Base-by-base conservation (phyloP, 305 asterid genomes). In the Fraxinus sp. region DNA sequence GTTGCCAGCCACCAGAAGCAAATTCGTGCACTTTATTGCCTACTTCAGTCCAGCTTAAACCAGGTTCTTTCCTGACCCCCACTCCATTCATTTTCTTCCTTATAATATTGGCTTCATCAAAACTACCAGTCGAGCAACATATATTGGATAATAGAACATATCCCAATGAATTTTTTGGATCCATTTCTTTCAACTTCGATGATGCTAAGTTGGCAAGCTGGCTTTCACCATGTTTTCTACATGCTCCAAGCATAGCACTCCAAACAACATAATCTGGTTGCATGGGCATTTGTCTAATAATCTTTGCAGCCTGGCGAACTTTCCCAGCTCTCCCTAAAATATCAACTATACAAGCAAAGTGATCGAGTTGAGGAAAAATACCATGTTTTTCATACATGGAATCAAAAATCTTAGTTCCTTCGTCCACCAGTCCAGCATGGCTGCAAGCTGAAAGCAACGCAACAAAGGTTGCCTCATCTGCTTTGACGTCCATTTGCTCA, bases 171-270 rank as follows among this genome's bases (percentile, higher is more conserved):
- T 87, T 93, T 68, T 86, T 86, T 16, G 97, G 97, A 83, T 90
- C 92, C 90, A 95, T 83, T 84, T 93, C 92, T 81, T 83, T 93
- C 18, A 95, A 82, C 79, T 88, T 91, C n/a, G 91, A 88, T 57
- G 94, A 89, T 71, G 94, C 95, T 36, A 90, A 73, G 82, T 83
- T 79, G 80, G 97, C 98, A 11, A 90, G 84, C 80, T 81, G 84
- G 16, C 86, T 80, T 62, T 94, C 93, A 77, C 96, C 94, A 62
- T 95, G 94, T 86, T 93, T 94, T 85, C 91, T 74, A 78, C 98
- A 93, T 10, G 96, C 97, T 82, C 93, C 97, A 74, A 94, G 92
- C 73, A 92, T 90, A 37, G 97, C 92, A 90, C 97, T 90, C 98
- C 98, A 93, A 14, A 92, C 87, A 74, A 94, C 97, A 79, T 78